Base-by-base conservation (phyloP, 2,329 filamentous ascomycete species). In the Fusarium sp. region DNA sequence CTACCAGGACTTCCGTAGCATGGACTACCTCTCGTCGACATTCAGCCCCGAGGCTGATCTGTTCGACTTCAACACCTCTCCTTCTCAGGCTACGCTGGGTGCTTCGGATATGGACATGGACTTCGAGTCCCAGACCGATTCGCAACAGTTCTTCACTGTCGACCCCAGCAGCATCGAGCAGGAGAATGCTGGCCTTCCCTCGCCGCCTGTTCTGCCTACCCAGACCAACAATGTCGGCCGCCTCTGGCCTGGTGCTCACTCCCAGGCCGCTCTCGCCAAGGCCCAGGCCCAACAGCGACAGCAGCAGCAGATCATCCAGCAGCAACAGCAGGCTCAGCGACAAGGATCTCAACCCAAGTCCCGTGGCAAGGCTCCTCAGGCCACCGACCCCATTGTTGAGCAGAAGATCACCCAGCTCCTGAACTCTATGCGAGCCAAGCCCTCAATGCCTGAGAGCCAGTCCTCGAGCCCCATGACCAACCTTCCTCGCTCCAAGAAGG, bases 401-500 rank as follows among this genome's bases (percentile, higher is more conserved):
- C 94, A 98, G 82, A 97, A 94, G 80, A 98, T 98, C 73, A 94
- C 93, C 24, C 94, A 96, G 77, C 88, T 98, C 6, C 86, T 98
- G 34, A 94, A 95, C 82, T 94, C 94, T 55, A 97, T 98, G 91
- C 90, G 94, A 73, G 89, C 93, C 71, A 94, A 92, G 80, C 84
- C 88, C 15, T 80, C 84, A 8, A 83, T 85, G 6, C 80, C 83
- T 17, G 86, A 88, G 15, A 80, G 83, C 26, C 65, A 76, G 33
- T 60, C 67, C 24, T 68, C 75, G 31, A 84, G 88, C 49, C 84
- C 87, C 26, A 79, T 90, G n/a, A 85, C 89, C 57, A 91, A 93
- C 77, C 87, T 94, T 73, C 85, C 91, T 50, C 91, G 91, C 68
- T 82, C 88, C 67, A 94, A 91, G 86, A 98, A 98, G 86, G 94